These are phyloP conservation scores for Nakazawaea sp. DNA, from an alignment of 805 yeast genomes.

Conservation along the genomic window DNA sequence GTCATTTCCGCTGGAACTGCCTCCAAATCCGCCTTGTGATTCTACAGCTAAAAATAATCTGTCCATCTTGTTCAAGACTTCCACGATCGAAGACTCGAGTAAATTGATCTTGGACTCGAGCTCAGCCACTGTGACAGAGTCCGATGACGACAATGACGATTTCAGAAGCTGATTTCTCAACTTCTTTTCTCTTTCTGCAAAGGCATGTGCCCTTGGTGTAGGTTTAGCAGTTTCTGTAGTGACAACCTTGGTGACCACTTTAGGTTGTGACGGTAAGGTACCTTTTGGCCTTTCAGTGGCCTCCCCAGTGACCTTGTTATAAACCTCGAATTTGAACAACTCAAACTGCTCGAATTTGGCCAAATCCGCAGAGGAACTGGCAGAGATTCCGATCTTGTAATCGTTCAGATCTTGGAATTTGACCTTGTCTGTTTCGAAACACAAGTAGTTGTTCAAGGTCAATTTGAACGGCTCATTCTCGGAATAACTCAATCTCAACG, in stretches of 20 bases:
- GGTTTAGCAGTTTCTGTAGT: not conserved
- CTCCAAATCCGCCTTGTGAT: not conserved
- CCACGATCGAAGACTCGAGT: conserved; percentile 3
- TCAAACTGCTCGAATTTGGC: conserved; percentile 53
- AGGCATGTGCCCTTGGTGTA: conserved; percentile 7
- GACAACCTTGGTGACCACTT: conserved; percentile 33
- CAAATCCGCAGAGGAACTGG: conserved; percentile 29
- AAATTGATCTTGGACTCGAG: conserved; percentile 1
- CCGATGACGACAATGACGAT: not conserved
- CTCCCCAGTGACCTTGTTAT: conserved; percentile 45
- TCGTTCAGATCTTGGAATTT: conserved; percentile 31
- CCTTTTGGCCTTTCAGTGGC: conserved; percentile 52
- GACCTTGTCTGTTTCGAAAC: conserved; percentile 58
- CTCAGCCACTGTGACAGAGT: not conserved
- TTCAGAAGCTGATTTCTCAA: conserved; percentile 12
- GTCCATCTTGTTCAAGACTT: conserved; percentile 8
- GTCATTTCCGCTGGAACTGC: conserved; percentile 15
- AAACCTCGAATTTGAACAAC: conserved; percentile 50
- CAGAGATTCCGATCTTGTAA: conserved; percentile 49
- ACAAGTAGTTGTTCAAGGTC: conserved; percentile 66
- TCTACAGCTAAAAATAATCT: conserved; percentile 1
- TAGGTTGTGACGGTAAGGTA: conserved; percentile 35
- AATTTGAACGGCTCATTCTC: conserved; percentile 41
- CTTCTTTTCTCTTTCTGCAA: conserved; percentile 15
- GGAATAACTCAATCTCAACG: conserved; percentile 58